Conservation (phyloP, 1,284 basidiomycete genomes). For the Chalciporus sp. region DNA sequence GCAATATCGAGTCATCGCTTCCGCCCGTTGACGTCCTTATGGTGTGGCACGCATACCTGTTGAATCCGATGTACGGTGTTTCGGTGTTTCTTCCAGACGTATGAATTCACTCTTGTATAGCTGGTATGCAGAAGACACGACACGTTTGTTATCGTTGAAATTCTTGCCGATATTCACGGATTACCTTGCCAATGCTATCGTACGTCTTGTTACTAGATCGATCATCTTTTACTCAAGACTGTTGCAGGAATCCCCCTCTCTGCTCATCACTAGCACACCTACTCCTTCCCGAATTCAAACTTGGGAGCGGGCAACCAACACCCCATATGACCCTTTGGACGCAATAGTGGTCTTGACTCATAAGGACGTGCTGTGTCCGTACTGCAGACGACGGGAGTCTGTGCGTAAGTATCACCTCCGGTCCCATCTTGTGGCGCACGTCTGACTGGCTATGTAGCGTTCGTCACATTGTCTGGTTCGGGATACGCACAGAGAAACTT, state of each 20-base stretch:
- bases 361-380: slow-evolving; percentile 11
- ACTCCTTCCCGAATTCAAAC: slow-evolving; percentile 9
- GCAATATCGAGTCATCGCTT: slow-evolving; percentile 10
- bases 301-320: slow-evolving; percentile 31
- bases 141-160: slow-evolving; percentile 14
- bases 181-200: slow-evolving; percentile 14
- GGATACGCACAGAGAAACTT: slow-evolving; percentile 41
- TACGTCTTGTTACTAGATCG: neutral
- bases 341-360: slow-evolving; percentile 5
- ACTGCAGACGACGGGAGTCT: neutral
- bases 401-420: slow-evolving; percentile 8
- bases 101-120: slow-evolving; percentile 16
- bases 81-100: neutral
- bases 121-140: slow-evolving; percentile 39
- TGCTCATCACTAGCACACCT: slow-evolving; percentile 17
- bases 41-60: slow-evolving; percentile 50
- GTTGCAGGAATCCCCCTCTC: slow-evolving; percentile 15
- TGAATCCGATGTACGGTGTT: slow-evolving; percentile 39
- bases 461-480: slow-evolving; percentile 19
- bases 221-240: neutral
- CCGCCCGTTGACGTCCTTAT: slow-evolving; percentile 48
- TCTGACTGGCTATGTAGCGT: slow-evolving; percentile 23
- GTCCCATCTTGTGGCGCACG: neutral
- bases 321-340: slow-evolving; percentile 36
- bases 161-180: slow-evolving; percentile 17